Base-by-base conservation (phyloP, 2,329 filamentous ascomycete genomes). In the Colletotrichum melonis region DNA sequence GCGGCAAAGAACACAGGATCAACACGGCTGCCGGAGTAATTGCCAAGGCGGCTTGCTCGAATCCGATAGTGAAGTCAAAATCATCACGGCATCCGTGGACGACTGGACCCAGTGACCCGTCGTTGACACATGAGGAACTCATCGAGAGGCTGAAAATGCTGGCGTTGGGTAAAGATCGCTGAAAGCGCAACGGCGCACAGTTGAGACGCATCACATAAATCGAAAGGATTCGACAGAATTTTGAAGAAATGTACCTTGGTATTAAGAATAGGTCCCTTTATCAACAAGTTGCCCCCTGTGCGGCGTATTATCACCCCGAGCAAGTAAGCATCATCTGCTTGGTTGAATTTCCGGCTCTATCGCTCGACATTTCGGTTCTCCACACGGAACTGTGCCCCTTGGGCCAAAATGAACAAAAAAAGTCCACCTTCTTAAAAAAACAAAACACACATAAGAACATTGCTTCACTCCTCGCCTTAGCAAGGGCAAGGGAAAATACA, bases 51-150 rank as follows among this genome's bases (percentile, higher is more conserved):
- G 87, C 79, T 24, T 84, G 80, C 76, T 88, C 86, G 67, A 89
- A 88, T 32, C 81, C 82, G 63, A 88, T 78, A 1, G 87, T 88
- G 69, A 88, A 88, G 76, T 88, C 87, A 67, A 88, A 88, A 70
- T 86, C 83, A 63, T 79, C 82, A 11, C 86, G 84, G 68, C 86
- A 88, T 26, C 84, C 85, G 11, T 75, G 75, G n/a, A 88, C 84
- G 7, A 77, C 75, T 0, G 87, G 86, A 3, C 87, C 86, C 24
- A 87, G 81, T 26, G 81, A 76, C 55, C 77, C 76, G 71, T 86
- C 85, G 75, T 82, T 81, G 60, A 9, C 28, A 35, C 64, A 72
- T 3, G 58, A 63, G 46, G 16, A 32, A 22, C 11, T 52, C 42
- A 63, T 63, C 12, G 46, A 32, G 28, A 24, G 22, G 46, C 46